Base-by-base conservation (phyloP, 176 grass and related monocot genomes). In the Coix lacrymajobi region DNA sequence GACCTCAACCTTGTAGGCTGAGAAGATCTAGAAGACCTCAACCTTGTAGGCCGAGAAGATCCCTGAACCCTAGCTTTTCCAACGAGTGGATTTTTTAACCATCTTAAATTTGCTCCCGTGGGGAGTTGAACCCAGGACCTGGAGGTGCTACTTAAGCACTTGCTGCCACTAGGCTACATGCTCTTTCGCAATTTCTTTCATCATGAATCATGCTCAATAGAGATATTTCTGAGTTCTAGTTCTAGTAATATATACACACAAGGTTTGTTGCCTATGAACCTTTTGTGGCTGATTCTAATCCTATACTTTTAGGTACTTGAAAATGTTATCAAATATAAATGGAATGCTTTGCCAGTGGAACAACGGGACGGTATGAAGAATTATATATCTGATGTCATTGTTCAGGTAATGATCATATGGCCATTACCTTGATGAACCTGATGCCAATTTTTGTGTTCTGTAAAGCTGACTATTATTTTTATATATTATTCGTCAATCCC, bases 341-440 rank as follows among this genome's bases (percentile, higher is more conserved):
- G 89, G 92, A 94, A 94, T 24, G 86, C 84, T 11, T 83, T 94
- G 72, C 92, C 92, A 11, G 71, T 82, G 46, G 92, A 94, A 71
- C 92, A 94, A 17, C 71, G 88, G 39, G 92, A 94, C 60, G 92
- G 92, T 24, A 94, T 94, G 69, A 94, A 94, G 76, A 94, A 91
- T 85, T 94, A 94, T 41, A 89, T 94, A 81, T 94, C 92, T 61
- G 87, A 94, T 68, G 76, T 94, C 64, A 94, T 94, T 76, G 89
- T 94, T 70, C 86, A 94, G 86, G 92, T 75, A 79, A 73, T 12
- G 15, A 51, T 73, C 43, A 24, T 31, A 63, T 63, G 24, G 3
- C 46, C 5, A 19, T 16, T 26, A 60, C 31, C 11, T 75, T 25
- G 4, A 24, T 37, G 20, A 65, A 13, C 10, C 17, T 77, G 40